These are phyloP conservation scores for Ligustrum vulgare DNA, from an alignment of 257 asterid genomes.

Conservation along the genomic window DNA sequence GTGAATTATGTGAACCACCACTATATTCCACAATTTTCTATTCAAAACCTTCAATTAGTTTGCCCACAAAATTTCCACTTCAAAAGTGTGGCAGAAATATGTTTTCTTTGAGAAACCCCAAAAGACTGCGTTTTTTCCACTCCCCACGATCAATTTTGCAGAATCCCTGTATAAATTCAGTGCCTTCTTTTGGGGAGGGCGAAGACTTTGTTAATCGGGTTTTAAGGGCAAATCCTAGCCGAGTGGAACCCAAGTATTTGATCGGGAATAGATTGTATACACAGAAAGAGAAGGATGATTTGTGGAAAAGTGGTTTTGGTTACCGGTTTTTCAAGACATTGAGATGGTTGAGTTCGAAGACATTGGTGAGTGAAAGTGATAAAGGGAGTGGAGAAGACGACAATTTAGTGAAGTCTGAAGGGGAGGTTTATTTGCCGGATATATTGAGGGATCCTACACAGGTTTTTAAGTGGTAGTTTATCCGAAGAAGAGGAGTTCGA, in stretches of 20 bases:
- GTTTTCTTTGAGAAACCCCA: not conserved
- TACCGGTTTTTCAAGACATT: conserved; percentile 24
- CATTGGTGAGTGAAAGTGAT: conserved; percentile 15
- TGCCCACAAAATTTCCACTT: not conserved
- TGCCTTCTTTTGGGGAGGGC: not conserved
- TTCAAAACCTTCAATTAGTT: not conserved
- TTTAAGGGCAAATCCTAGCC: conserved; percentile 48
- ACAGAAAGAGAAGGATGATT: conserved; percentile 36
- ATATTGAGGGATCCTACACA: conserved; percentile 92
- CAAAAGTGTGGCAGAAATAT: not conserved
- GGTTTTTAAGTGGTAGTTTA: conserved; percentile 58
- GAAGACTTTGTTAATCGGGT: conserved; percentile 28
- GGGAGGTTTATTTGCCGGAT: conserved; percentile 76
- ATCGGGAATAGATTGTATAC: conserved; percentile 41
- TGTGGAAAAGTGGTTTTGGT: conserved; percentile 31
- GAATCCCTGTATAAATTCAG: not conserved
- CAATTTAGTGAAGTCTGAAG: conserved; percentile 38
- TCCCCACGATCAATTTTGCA: not conserved
- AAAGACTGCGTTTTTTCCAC: not conserved
- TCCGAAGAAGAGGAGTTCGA: conserved; percentile 88
- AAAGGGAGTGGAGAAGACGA: not conserved
- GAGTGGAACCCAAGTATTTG: conserved; percentile 44
- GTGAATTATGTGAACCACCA: too few species aligned
- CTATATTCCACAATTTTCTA: too few species aligned
- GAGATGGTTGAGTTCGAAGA: conserved; percentile 40